phyloP scores from a whole-genome alignment of 345 rosid species.

The Brassica cretica region DNA sequence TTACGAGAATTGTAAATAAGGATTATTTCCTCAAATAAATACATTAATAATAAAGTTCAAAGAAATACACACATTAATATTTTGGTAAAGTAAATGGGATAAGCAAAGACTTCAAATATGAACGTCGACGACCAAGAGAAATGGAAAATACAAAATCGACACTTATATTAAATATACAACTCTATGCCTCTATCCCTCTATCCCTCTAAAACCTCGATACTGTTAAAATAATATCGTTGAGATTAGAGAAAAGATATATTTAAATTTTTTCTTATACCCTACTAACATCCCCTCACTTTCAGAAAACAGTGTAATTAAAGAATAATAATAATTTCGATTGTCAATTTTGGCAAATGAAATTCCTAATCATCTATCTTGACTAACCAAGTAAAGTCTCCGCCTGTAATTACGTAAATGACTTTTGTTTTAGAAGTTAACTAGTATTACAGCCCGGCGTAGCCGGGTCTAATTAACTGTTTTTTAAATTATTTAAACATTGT shows the following conservation, averaged over 20 bases:
- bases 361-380: neutral
- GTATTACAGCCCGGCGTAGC: too few relatives aligned
- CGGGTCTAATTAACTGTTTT: too few relatives aligned
- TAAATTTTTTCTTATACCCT: neutral
- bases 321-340: neutral
- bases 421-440: neutral
- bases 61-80: neutral
- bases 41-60: neutral
- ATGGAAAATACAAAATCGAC: neutral
- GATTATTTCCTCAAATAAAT: neutral
- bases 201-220: neutral
- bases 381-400: neutral
- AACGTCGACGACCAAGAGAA: neutral
- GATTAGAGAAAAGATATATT: neutral
- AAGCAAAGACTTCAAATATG: neutral
- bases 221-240: neutral
- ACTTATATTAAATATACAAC: neutral
- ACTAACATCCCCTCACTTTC: neutral
- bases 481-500: too few relatives aligned
- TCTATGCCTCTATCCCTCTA: neutral
- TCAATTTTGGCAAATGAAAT: neutral
- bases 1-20: neutral
- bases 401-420: constrained; percentile 1
- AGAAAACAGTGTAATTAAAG: neutral
- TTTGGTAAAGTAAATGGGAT: neutral